Evolutionary conservation across 306 rosid species (phyloP), one percentile per base, ranked within the genome.

Genomic region (Rubus idaeus): DNA sequence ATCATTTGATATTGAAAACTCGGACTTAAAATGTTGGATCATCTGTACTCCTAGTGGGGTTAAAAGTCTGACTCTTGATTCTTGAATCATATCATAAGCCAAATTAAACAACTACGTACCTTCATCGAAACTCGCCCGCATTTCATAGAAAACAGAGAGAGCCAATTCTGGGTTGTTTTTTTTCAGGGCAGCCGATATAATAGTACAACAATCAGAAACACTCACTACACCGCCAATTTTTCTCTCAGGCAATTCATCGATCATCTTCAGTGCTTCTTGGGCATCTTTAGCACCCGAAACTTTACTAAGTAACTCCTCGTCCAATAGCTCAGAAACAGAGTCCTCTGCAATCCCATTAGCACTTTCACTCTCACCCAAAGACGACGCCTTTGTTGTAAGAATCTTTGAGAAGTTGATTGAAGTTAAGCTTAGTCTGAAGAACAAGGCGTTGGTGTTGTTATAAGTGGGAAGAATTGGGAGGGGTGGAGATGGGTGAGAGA

Each of bases 121-220:
- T 86, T 82, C 86, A 82, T 89, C 86, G 30, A 91, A 84, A 77
- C 86, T 92, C 56, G 93, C 73, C 18, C 97, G 97, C 97, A 92
- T 92, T 69, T 90, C 90, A 64, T 90, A 84, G 86, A 92, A 95
- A 81, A 91, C 76, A 12, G 97, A 91, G 77, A 92, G 77, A 44
- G 97, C 93, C 77, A 95, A 81, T 60, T 88, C 91, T 4, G 79
- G 81, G 75, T 95, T 92, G 75, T 82, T 91, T 49, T 92, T 82
- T 42, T 83, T 82, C 76, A 95, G 91, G 1, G 97, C 91, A 6
- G 92, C 90, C 6, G 92, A 74, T 4, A 92, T 83, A 13, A 95
- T 85, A 73, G 83, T 70, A 74, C 90, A 80, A 77, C 91, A 88
- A 70, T 92, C 97, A 8, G 86, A 56, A 10, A 77, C 76, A 55